Conservation (phyloP, 306 rosid genomes). For the Gillenia trifoliata region DNA sequence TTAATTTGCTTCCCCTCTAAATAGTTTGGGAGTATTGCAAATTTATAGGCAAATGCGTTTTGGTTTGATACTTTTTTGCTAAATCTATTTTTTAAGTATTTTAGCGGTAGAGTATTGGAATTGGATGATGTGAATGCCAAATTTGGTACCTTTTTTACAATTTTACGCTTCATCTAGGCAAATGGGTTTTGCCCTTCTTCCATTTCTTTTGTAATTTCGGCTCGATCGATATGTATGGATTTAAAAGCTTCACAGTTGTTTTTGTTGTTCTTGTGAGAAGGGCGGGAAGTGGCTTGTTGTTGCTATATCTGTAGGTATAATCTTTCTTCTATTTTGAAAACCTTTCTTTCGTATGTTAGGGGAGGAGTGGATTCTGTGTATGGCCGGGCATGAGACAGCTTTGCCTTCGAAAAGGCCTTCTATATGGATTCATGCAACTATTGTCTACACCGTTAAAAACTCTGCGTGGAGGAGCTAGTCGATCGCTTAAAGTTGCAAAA, state of each 20-base stretch:
- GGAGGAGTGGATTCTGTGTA: constrained; percentile 51
- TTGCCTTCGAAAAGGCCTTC: constrained; percentile 62
- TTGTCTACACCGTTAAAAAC: constrained; percentile 80
- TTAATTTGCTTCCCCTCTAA: neutral
- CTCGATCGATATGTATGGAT: neutral
- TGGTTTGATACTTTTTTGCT: neutral
- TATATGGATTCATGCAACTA: constrained; percentile 73
- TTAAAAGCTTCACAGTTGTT: constrained; percentile 5
- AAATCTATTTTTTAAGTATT: neutral
- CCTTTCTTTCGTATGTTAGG: constrained; percentile 36
- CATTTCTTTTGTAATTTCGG: constrained; percentile 7
- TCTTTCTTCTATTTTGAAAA: neutral
- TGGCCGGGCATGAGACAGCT: constrained; percentile 85
- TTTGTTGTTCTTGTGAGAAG: constrained; percentile 1
- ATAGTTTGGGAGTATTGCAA: too few relatives aligned
- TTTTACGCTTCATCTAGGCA: neutral
- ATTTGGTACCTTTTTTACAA: neutral
- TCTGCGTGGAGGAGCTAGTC: constrained; percentile 81
- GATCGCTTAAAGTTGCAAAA: constrained; percentile 71
- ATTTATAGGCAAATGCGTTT: neutral
- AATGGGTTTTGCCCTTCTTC: neutral
- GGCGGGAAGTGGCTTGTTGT: neutral
- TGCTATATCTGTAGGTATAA: neutral
- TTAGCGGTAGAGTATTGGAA: neutral
- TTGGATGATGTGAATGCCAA: neutral